A percentile compares a stretch with the other conserved stretches of the same genome.
Conservation (phyloP, 2,329 filamentous ascomycete genomes). For the Lasiodiplodia sp. region DNA sequence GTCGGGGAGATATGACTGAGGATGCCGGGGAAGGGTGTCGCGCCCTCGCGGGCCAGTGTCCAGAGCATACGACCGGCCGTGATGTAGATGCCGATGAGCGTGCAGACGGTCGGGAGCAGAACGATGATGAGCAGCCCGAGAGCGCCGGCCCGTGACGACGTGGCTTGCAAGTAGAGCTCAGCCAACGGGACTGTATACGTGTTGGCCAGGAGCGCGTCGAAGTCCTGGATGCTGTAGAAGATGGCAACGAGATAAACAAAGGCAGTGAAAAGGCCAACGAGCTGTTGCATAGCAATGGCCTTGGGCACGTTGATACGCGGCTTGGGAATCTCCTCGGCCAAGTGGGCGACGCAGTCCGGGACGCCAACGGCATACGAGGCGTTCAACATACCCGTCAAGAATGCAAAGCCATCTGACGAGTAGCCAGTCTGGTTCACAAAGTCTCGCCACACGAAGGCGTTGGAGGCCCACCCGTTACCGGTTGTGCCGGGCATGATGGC, state of each 20-base stretch:
- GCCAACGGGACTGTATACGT: conserved; percentile 67
- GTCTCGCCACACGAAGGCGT: conserved; percentile 54
- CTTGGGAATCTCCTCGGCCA: conserved; percentile 58
- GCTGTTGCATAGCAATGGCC: conserved; percentile 49
- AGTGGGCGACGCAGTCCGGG: conserved; percentile 69
- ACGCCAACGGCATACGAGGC: conserved; percentile 73
- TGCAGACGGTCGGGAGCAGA: conserved; percentile 61
- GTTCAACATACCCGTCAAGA: conserved; percentile 71
- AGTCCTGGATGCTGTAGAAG: conserved; percentile 66
- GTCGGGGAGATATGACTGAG: conserved; percentile 57
- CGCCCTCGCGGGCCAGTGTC: conserved; percentile 66
- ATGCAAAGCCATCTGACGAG: conserved; percentile 65
- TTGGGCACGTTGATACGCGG: conserved; percentile 51
- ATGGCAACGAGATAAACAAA: conserved; percentile 49
- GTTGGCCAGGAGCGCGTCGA: conserved; percentile 60
- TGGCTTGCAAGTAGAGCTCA: conserved; percentile 67
- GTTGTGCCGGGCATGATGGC: conserved; percentile 61
- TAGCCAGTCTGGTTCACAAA: conserved; percentile 58
- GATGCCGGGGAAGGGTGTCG: conserved; percentile 60
- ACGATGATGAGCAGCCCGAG: conserved; percentile 59
- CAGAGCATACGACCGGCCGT: conserved; percentile 69
- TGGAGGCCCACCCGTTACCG: conserved; percentile 51
- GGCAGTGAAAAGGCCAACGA: conserved; percentile 46
- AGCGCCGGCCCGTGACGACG: conserved; percentile 49
- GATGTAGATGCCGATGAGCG: conserved; percentile 64